Evolutionary conservation across 2,329 filamentous ascomycete genomes (phyloP), one percentile per base, ranked within the genome.

Genomic region (Talaromyces atroroseus): DNA sequence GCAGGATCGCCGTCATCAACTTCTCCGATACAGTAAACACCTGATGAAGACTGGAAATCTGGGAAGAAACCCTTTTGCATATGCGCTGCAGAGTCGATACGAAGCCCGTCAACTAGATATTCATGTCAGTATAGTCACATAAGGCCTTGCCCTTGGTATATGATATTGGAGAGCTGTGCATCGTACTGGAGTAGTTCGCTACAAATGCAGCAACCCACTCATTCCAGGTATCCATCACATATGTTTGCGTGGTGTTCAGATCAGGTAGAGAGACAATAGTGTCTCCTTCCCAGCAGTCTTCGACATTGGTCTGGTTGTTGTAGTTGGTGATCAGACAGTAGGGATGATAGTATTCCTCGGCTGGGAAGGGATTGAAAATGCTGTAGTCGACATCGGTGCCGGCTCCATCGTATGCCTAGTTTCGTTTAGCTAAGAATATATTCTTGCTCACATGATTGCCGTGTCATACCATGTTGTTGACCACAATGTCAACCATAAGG

Each of bases 401-500:
- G 14, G 72, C 68, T 23, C 81, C 80, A 29, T 72, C 67, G 64
- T 78, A 83, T 29, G 68, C 68, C 69, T 71, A 20, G n/a, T 32
- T 20, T 21, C 7, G 10, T 21, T 20, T 4, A 44, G 18, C 40
- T 20, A 44, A 18, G 20, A 36, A 16, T 14, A 18, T 18, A 29
- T n/a, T 40, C 10, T 14, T 57, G 4, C 3, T 14, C 18, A 24
- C 10, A 3, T 11, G 26, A 2, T 42, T 65, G 80, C 64, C 78
- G 24, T 18, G 3, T 3, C 47, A 5, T 45, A 67, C 80, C 64
- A 79, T 79, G 64, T 84, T 80, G 64, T 84, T 84, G 5, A 77
- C 75, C 2, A 84, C 81, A 1, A 84, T 71, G 60, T 85, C 82
- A 1, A 85, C 73, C 82, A 85, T 85, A 34, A 85, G 69, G 61